These are phyloP conservation scores for Aureobasidium sp. DNA, from an alignment of 2,329 filamentous ascomycete genomes.

Conservation along the genomic window DNA sequence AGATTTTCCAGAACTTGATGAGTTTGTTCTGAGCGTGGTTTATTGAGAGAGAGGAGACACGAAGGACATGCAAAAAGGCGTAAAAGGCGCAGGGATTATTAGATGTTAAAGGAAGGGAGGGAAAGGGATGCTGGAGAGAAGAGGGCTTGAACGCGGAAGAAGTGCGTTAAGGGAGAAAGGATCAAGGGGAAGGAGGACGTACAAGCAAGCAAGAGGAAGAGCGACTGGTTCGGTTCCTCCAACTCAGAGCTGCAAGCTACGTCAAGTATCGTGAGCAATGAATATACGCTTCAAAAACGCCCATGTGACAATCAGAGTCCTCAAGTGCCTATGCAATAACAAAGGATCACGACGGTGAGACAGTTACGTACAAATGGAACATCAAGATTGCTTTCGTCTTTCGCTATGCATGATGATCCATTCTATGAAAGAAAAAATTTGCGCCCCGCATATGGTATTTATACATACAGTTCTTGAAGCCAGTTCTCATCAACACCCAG, in stretches of 20 bases:
- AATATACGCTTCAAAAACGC: no score
- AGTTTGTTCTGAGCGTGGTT: slow-evolving; percentile 41
- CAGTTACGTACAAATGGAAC: neutral
- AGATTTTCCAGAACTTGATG: slow-evolving; percentile 54
- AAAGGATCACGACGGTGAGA: no score
- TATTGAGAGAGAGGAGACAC: neutral
- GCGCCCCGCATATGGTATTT: slow-evolving; percentile 3
- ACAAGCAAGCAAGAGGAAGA: neutral
- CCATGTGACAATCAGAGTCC: no score
- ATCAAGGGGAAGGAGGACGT: neutral
- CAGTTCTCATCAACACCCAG: neutral
- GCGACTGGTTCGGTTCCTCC: neutral
- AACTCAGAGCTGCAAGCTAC: neutral
- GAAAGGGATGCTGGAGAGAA: neutral
- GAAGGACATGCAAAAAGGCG: neutral
- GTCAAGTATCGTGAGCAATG: neutral
- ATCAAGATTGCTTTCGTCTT: neutral
- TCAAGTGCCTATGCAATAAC: no score
- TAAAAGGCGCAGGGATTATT: neutral
- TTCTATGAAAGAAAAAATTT: neutral
- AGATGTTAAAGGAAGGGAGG: neutral
- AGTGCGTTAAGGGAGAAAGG: no score
- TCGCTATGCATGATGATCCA: neutral
- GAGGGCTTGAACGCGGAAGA: neutral
- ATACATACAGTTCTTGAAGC: neutral